Evolutionary conservation across 2,329 filamentous ascomycete species (phyloP).

Genomic region (Talaromyces amestolkiae): DNA sequence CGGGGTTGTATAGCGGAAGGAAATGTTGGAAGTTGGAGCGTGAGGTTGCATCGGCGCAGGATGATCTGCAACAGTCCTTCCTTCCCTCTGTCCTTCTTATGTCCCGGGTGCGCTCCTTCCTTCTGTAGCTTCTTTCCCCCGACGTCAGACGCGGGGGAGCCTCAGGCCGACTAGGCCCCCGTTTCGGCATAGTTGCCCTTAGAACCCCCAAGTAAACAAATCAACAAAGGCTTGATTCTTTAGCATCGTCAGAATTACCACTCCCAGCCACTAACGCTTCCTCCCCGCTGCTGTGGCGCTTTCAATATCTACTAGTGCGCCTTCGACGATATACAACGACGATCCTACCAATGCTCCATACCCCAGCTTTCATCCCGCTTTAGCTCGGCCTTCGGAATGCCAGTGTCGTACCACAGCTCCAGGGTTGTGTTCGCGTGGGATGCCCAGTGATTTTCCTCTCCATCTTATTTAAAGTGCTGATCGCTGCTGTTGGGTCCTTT

Average conservation of each 20-base stretch:
- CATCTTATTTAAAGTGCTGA: background rate
- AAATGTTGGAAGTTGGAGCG: background rate
- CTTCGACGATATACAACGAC: background rate
- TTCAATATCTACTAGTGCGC: background rate
- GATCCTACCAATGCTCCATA: conserved; percentile 3
- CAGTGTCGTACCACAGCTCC: background rate
- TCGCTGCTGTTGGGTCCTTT: background rate
- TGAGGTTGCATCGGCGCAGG: conserved; percentile 12
- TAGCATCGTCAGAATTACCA: background rate
- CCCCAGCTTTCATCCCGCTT: background rate
- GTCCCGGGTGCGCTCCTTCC: background rate
- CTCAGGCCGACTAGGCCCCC: background rate
- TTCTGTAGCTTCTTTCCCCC: background rate
- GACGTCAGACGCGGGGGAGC: background rate
- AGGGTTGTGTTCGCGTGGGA: background rate
- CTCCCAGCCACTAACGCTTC: background rate
- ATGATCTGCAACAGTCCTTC: background rate
- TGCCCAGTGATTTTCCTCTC: background rate
- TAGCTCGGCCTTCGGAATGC: background rate
- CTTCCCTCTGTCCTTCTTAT: background rate
- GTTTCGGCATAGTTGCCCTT: background rate
- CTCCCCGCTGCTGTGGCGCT: background rate
- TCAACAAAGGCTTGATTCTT: background rate
- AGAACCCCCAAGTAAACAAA: background rate
- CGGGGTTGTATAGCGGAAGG: background rate